These are phyloP conservation scores for Cladochytrium replicatum DNA, from an alignment of 192 early-diverging fungal genomes.

Conservation along the genomic window DNA sequence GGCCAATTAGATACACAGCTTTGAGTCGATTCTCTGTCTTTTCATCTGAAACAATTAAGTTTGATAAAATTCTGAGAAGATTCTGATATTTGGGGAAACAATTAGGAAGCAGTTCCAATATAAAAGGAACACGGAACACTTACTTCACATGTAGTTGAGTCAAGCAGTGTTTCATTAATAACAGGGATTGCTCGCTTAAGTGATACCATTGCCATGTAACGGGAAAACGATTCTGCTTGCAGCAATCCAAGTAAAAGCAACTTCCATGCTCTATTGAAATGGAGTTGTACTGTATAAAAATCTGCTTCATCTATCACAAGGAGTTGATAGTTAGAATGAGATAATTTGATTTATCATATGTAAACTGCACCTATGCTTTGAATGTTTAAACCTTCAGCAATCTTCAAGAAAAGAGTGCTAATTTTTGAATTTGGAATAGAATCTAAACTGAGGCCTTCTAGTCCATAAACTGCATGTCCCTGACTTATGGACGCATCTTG, in stretches of 20 bases:
- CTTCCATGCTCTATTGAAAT: conserved; percentile 49
- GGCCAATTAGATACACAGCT: conserved; percentile 38
- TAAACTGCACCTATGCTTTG: conserved; percentile 23
- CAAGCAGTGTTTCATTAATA: conserved; percentile 41
- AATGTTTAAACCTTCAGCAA: conserved; percentile 35
- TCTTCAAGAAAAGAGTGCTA: conserved; percentile 18
- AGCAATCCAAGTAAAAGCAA: conserved; percentile 36
- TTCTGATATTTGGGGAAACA: conserved; percentile 11
- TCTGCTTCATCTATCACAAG: conserved; percentile 30
- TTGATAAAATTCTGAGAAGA: conserved; percentile 27
- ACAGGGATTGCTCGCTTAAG: conserved; percentile 33
- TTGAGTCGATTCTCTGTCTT: conserved; percentile 40
- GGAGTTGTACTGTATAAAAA: conserved; percentile 40
- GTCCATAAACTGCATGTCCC: conserved; percentile 13
- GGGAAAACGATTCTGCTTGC: conserved; percentile 40
- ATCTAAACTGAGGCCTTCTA: conserved; percentile 35
- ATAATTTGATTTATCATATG: background rate
- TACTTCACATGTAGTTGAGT: conserved; percentile 35
- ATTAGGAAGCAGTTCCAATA: background rate
- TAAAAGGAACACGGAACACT: background rate
- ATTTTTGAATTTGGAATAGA: conserved; percentile 35
- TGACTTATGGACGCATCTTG: background rate
- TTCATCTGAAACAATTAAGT: conserved; percentile 40
- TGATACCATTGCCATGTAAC: conserved; percentile 43
- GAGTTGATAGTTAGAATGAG: background rate